Percentiles rank a stretch among this genome's conserved stretches.
These are phyloP conservation scores for Magnusiomyces paraingens DNA, from an alignment of 1,139 yeast genomes.

Conservation along the genomic window DNA sequence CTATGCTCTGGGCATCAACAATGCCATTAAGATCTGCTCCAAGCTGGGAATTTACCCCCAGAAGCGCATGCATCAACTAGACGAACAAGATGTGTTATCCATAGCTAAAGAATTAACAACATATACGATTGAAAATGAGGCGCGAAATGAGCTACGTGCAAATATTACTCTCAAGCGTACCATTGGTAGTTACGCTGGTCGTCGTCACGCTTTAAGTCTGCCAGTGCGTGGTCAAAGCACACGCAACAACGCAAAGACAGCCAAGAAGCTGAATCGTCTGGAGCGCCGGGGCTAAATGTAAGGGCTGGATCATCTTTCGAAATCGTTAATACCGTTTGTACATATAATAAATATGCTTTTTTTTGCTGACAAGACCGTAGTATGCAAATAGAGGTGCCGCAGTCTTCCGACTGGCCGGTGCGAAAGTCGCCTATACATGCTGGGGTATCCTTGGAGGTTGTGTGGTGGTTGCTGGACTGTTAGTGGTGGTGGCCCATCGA, in stretches of 20 bases:
- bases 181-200: constrained; percentile 83
- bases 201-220: constrained; percentile 74
- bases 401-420: too few species aligned
- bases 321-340: constrained; percentile 1
- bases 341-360: neutral
- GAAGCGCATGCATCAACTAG: constrained; percentile 89
- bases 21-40: constrained; percentile 78
- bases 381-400: too few species aligned
- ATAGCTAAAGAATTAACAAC: constrained; percentile 82
- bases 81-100: constrained; percentile 81
- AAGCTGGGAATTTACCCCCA: constrained; percentile 85
- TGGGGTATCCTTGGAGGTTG: too few species aligned
- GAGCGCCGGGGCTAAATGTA: constrained; percentile 14
- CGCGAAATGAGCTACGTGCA: constrained; percentile 67
- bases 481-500: too few species aligned
- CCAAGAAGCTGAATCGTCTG: constrained; percentile 67
- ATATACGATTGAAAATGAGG: constrained; percentile 78
- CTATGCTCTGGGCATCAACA: constrained; percentile 73
- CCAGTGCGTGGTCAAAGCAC: constrained; percentile 96
- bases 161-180: constrained; percentile 75
- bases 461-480: too few species aligned
- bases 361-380: neutral
- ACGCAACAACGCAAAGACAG: constrained; percentile 83
- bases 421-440: too few species aligned
- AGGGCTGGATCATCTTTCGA: neutral